Conservation (phyloP, 1,284 basidiomycete species). For the Caloboletus firmus region DNA sequence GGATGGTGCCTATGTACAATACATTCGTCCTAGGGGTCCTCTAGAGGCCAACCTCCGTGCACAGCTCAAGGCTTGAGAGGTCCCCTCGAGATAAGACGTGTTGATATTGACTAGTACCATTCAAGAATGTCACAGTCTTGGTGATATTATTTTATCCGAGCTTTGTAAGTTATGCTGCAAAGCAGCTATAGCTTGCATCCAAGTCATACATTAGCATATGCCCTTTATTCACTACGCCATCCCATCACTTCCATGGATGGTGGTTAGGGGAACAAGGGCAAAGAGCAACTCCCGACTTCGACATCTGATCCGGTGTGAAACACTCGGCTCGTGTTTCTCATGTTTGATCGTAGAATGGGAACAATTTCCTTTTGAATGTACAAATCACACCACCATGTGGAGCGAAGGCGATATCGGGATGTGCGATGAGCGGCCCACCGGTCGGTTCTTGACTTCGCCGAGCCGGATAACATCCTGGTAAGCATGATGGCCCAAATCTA, state of each 20-base stretch:
- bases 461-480: not conserved
- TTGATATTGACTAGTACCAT: constrained; percentile 23
- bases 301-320: constrained; percentile 24
- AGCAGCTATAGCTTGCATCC: not conserved
- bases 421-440: not conserved
- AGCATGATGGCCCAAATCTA: not conserved
- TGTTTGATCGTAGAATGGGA: constrained; percentile 18
- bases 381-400: not conserved
- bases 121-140: constrained; percentile 20
- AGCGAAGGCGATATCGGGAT: not conserved
- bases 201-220: constrained; percentile 18
- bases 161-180: constrained; percentile 8
- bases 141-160: not conserved
- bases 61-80: constrained; percentile 66
- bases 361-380: constrained; percentile 18
- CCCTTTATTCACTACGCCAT: constrained; percentile 78
- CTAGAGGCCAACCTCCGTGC: constrained; percentile 84
- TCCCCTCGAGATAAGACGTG: not conserved
- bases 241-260: constrained; percentile 52
- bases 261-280: constrained; percentile 83
- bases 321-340: constrained; percentile 15
- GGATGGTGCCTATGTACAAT: constrained; percentile 86
- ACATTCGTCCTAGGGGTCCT: constrained; percentile 85
- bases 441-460: not conserved
- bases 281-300: constrained; percentile 41